phyloP scores from a whole-genome alignment of 2,329 filamentous ascomycete genomes.

The Ascochyta koolunga region DNA sequence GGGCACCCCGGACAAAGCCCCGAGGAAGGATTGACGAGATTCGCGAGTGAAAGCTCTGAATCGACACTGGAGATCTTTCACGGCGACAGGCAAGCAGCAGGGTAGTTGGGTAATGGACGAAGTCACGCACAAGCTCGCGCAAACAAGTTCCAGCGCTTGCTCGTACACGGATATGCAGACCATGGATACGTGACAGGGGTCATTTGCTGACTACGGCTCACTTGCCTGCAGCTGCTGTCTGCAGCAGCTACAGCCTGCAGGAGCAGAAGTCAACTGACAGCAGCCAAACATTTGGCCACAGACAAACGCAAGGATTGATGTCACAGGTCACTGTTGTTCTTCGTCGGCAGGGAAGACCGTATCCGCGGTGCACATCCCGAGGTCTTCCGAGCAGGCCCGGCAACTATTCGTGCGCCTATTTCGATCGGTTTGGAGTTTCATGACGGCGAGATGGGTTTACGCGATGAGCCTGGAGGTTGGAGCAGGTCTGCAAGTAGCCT shows the following conservation, averaged over 20 bases:
- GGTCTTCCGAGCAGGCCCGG: no score
- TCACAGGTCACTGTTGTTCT: no score
- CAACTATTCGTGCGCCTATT: no score
- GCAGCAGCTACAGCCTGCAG: constrained; percentile 8
- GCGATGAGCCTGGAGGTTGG: no score
- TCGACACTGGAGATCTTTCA: constrained; percentile 1
- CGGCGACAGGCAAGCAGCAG: constrained; percentile 2
- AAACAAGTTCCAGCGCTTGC: constrained; percentile 11
- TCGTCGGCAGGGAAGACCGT: no score
- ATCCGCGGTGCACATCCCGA: no score
- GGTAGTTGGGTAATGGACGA: constrained; percentile 6
- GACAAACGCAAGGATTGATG: no score
- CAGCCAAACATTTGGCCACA: no score
- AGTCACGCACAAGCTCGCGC: constrained; percentile 11
- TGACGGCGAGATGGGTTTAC: no score
- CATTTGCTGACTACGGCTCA: constrained; percentile 5
- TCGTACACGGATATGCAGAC: constrained; percentile 10
- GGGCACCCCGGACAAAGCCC: constrained; percentile 1
- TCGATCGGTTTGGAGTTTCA: no score
- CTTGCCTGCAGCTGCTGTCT: constrained; percentile 6
- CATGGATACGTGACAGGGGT: constrained; percentile 16
- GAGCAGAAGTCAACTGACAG: neutral
- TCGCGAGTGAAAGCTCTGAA: constrained; percentile 3
- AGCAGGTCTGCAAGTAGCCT: no score
- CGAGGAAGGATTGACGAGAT: constrained; percentile 3